A percentile compares a stretch with the other conserved stretches of the same genome.
phyloP scores from a whole-genome alignment of 2,329 filamentous ascomycete genomes.

The Colletotrichum abscissum region DNA sequence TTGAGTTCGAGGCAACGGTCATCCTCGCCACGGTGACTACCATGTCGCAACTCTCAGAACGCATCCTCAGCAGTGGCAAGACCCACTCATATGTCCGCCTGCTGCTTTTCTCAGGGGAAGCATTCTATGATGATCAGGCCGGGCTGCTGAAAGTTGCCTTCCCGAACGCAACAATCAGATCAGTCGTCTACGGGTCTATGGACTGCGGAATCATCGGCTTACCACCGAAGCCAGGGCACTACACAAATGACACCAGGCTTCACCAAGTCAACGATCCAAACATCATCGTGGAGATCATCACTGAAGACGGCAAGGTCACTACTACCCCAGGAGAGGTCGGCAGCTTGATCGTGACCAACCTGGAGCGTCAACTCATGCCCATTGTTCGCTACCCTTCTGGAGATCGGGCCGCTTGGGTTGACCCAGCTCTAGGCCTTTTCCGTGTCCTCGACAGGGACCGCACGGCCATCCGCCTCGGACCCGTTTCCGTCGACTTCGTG shows the following conservation, averaged over 20 bases:
- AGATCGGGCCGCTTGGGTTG: constrained; percentile 29
- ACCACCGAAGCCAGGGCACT: constrained; percentile 20
- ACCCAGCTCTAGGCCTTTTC: constrained; percentile 23
- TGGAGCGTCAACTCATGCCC: constrained; percentile 30
- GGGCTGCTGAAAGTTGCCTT: constrained; percentile 16
- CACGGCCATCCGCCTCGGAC: constrained; percentile 29
- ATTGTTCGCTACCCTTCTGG: constrained; percentile 30
- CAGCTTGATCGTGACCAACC: constrained; percentile 25
- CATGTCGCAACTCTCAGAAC: constrained; percentile 22
- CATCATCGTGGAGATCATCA: constrained; percentile 24
- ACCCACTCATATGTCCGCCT: constrained; percentile 15
- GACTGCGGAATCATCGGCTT: constrained; percentile 28
- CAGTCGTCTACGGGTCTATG: constrained; percentile 30
- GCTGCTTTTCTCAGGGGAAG: constrained; percentile 31
- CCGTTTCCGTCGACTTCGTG: constrained; percentile 27
- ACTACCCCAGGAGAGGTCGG: constrained; percentile 8
- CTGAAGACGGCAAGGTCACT: constrained; percentile 14
- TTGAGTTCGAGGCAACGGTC: constrained; percentile 24
- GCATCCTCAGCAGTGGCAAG: neutral
- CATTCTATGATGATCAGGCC: constrained; percentile 28
- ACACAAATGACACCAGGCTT: constrained; percentile 12
- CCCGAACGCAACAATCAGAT: constrained; percentile 17
- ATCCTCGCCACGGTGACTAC: constrained; percentile 25
- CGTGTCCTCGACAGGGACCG: constrained; percentile 31
- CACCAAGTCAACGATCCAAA: constrained; percentile 30